A percentile compares a stretch with the other conserved stretches of the same genome.
These are phyloP conservation scores for Abortiporus biennis DNA, from an alignment of 1,284 basidiomycete species.

Conservation along the genomic window DNA sequence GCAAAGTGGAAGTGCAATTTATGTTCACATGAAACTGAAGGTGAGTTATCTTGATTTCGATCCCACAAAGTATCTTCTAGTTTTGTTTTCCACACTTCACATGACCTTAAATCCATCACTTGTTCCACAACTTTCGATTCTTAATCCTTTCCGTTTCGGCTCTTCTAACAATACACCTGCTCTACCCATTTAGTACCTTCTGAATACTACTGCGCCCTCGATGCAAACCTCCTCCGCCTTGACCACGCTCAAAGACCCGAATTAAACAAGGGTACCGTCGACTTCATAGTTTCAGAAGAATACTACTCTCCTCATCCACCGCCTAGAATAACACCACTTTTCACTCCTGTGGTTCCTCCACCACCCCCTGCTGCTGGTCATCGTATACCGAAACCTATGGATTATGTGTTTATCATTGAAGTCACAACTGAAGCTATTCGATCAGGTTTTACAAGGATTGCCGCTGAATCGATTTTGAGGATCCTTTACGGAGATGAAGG, in stretches of 20 bases:
- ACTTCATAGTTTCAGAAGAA: constrained; percentile 80
- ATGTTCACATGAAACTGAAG: constrained; percentile 78
- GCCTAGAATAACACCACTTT: constrained; percentile 46
- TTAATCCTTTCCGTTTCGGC: neutral
- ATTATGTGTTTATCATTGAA: constrained; percentile 88
- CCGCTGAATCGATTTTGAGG: constrained; percentile 62
- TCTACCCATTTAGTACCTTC: constrained; percentile 49
- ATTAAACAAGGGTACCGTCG: constrained; percentile 87
- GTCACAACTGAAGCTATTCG: constrained; percentile 70
- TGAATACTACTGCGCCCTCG: constrained; percentile 86
- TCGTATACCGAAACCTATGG: constrained; percentile 64
- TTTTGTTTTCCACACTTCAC: neutral
- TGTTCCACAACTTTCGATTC: too few species aligned
- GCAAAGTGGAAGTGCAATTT: constrained; percentile 91
- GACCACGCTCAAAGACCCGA: constrained; percentile 86
- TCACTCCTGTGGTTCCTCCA: constrained; percentile 41
- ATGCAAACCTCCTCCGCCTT: constrained; percentile 74
- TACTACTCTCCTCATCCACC: constrained; percentile 84
- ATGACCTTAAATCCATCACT: too few species aligned
- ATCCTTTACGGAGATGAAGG: constrained; percentile 66
- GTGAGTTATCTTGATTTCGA: constrained; percentile 35
- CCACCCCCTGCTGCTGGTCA: constrained; percentile 27
- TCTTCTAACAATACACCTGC: neutral
- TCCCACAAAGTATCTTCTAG: constrained; percentile 1
- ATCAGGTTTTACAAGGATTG: constrained; percentile 70